Evolutionary conservation across 148 eudicot species (phyloP).

Genomic region (Gaultheria prostrata): DNA sequence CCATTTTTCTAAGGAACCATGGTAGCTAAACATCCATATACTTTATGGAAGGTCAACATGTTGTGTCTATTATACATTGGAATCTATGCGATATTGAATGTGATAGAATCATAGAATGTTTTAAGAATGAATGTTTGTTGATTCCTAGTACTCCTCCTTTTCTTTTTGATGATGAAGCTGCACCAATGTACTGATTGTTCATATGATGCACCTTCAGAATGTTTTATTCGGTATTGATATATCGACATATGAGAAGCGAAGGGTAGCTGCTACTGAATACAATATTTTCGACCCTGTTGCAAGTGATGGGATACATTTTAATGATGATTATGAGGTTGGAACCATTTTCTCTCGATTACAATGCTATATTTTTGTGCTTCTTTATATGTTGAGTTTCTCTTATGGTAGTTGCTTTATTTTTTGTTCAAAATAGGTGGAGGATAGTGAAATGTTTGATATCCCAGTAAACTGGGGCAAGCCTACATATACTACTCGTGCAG

Average conservation of each 20-base stretch:
- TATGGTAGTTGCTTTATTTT: neutral
- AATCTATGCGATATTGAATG: neutral
- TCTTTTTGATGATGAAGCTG: neutral
- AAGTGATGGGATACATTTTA: constrained; percentile 20
- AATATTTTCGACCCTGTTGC: constrained; percentile 19
- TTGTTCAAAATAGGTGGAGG: constrained; percentile 32
- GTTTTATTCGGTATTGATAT: constrained; percentile 47
- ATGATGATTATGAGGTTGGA: constrained; percentile 39
- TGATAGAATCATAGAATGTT: neutral
- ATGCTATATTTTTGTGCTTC: neutral
- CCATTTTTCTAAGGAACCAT: neutral
- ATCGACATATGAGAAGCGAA: constrained; percentile 28
- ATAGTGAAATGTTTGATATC: constrained; percentile 22
- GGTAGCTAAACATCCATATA: neutral
- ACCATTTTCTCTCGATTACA: neutral
- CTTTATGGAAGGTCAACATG: no score
- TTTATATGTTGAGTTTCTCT: neutral
- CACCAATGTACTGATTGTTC: neutral
- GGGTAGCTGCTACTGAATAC: constrained; percentile 29
- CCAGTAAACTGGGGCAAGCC: constrained; percentile 40
- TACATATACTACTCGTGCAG: constrained; percentile 17
- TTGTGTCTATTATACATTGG: neutral
- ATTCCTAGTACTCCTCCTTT: neutral
- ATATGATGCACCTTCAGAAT: constrained; percentile 31
- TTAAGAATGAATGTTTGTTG: neutral